Base-by-base conservation (phyloP, 139 green algal genomes). In the Chlamydomonas schloesseri region DNA sequence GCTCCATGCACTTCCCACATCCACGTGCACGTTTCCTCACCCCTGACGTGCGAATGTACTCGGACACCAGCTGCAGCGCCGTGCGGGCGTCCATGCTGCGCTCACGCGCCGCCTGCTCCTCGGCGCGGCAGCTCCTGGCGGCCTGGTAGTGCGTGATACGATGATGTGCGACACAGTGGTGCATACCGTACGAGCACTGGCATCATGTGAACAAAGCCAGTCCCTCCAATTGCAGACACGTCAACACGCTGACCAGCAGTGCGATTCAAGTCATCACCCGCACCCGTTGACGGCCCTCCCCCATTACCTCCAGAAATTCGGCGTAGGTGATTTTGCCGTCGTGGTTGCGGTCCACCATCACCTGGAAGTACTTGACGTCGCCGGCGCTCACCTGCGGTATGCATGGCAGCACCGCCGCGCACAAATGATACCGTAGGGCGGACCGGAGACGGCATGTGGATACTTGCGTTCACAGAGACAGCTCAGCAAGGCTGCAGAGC, bases 311-410 rank as follows among this genome's bases (percentile, higher is more conserved):
- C n/a, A 91, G 26, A 62, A 93, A 90, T 84, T 93, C 90, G 26
- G 84, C 70, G 21, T 88, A 86, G 3, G 71, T 84, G 42, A 91
- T 85, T 42, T 81, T 46, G 33, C 84, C 83, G 57, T 93, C 90
- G 42, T 75, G 68, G 73, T 93, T 84, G 5, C 72, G 21, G 71
- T 93, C 90, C 62, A 93, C 86, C 84, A 91, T 89, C 18, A 78
- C 88, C 83, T 91, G 87, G 57, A 90, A 89, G 71, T 93, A 93
- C 75, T 82, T 86, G 36, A 88, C 23, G 68, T 93, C 83, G 1
- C 58, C 83, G 23, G 87, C 60, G 13, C n/a, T 76, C 23, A 88
- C 84, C 42, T 50, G 42, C 5, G 42, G 5, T 5, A 50, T 5
- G 42, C 42, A 50, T 5, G 42, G 42, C n/a, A 13, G 42, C 42